Evolutionary conservation across 352 stramenopile genomes (phyloP).

Genomic region (Hyaloperonospora brassicae): DNA sequence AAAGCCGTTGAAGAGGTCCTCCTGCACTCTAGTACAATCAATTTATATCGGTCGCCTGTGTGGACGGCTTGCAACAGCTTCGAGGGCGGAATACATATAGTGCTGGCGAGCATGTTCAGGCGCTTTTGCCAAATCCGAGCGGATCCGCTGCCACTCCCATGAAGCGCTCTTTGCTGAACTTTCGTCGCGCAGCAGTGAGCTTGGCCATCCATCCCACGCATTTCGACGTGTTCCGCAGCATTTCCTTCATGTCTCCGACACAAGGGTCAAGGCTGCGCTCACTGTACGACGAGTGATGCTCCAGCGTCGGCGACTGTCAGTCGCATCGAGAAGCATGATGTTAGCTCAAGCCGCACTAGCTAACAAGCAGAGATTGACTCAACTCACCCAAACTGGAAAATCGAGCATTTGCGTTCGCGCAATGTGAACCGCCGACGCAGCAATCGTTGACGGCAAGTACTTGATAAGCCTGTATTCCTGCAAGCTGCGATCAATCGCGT

Average conservation of each 20-base stretch:
- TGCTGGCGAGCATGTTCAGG: conserved; percentile 15
- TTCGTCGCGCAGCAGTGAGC: conserved; percentile 71
- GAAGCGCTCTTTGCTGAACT: conserved; percentile 82
- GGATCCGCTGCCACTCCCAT: conserved; percentile 60
- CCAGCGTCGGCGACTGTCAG: conserved; percentile 51
- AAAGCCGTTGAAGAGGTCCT: conserved; percentile 11
- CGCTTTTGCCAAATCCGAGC: conserved; percentile 40
- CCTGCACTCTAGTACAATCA: conserved; percentile 28
- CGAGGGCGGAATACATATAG: conserved; percentile 18
- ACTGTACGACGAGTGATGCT: conserved; percentile 76
- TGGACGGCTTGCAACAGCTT: conserved; percentile 11
- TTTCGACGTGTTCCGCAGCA: conserved; percentile 69
- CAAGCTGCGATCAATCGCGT: conserved; percentile 95
- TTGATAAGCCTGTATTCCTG: conserved; percentile 98
- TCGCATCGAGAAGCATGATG: neutral
- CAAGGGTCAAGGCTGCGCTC: conserved; percentile 47
- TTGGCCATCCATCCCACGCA: conserved; percentile 67
- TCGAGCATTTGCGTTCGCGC: conserved; percentile 81
- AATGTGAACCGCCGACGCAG: conserved; percentile 95
- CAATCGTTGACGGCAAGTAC: conserved; percentile 95
- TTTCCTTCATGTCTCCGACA: conserved; percentile 71
- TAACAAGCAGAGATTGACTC: neutral
- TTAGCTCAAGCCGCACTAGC: conserved; percentile 9
- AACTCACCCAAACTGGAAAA: conserved; percentile 64
- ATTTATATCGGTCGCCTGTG: conserved; percentile 22